These are phyloP conservation scores for Talaromyces marneffei DNA, from an alignment of 2,329 filamentous ascomycete species.

Conservation along the genomic window DNA sequence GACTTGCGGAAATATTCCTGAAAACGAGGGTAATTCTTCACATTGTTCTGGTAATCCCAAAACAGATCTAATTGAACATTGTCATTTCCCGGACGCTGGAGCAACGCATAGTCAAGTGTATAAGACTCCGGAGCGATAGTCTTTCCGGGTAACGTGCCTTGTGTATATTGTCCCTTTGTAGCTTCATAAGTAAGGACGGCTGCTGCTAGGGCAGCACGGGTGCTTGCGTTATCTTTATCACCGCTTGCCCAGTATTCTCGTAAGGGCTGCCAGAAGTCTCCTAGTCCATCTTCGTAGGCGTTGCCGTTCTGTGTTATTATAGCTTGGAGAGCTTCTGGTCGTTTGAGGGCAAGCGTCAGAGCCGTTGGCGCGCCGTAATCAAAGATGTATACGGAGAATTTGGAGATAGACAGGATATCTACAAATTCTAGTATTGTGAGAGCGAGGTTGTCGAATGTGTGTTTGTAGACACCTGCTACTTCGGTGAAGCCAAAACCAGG, in stretches of 20 bases:
- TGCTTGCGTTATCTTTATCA: slow-evolving; percentile 21
- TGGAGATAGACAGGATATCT: slow-evolving; percentile 41
- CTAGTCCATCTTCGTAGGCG: slow-evolving; percentile 53
- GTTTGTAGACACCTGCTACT: slow-evolving; percentile 43
- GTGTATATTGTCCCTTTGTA: slow-evolving; percentile 43
- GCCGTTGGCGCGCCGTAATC: slow-evolving; percentile 57
- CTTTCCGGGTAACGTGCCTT: slow-evolving; percentile 33
- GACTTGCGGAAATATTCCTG: slow-evolving; percentile 51
- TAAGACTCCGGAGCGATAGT: slow-evolving; percentile 44
- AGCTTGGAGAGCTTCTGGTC: slow-evolving; percentile 45
- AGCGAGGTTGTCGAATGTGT: slow-evolving; percentile 52
- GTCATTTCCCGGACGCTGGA: slow-evolving; percentile 46
- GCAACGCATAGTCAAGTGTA: slow-evolving; percentile 48
- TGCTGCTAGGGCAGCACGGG: slow-evolving; percentile 34
- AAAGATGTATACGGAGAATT: slow-evolving; percentile 55
- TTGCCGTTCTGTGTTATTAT: slow-evolving; percentile 59
- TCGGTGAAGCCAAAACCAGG: slow-evolving; percentile 57
- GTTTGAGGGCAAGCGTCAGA: slow-evolving; percentile 48
- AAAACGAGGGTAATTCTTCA: slow-evolving; percentile 49
- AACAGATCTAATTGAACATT: slow-evolving; percentile 54
- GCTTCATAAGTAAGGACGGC: slow-evolving; percentile 34
- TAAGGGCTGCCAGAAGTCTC: slow-evolving; percentile 48
- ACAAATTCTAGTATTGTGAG: slow-evolving; percentile 47
- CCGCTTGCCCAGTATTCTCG: slow-evolving; percentile 42
- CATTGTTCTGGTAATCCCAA: slow-evolving; percentile 53